phyloP scores from a whole-genome alignment of 176 grass and related monocot species.

The Triticum monococcum region DNA sequence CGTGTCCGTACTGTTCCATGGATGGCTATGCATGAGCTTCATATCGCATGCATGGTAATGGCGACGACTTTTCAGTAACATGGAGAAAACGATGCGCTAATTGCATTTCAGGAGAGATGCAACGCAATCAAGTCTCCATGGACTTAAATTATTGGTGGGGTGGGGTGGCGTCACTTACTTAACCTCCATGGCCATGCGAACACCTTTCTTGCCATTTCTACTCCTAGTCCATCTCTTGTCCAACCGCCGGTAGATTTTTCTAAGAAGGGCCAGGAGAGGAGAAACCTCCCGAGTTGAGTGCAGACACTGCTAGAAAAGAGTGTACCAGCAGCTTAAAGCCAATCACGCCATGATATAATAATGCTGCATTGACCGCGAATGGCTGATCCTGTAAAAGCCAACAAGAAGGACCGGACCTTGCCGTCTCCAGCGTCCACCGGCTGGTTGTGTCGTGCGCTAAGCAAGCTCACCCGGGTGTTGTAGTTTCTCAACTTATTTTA shows the following conservation, averaged over 20 bases:
- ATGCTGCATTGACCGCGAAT: background rate
- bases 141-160: background rate
- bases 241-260: background rate
- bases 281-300: background rate
- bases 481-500: no score
- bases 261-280: background rate
- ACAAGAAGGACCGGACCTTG: background rate
- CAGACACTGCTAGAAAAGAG: constrained; percentile 6
- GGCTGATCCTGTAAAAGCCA: background rate
- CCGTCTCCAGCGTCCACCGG: background rate
- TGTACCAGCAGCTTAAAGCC: background rate
- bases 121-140: background rate
- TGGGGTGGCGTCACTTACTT: background rate
- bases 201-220: background rate
- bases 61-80: background rate
- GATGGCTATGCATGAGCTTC: background rate
- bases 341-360: background rate
- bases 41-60: background rate
- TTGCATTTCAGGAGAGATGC: background rate
- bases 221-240: background rate
- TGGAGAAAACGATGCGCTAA: background rate
- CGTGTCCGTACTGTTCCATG: background rate
- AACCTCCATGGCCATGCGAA: background rate
- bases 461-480: background rate
- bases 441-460: background rate